These are phyloP conservation scores for Hamigera avellanea DNA, from an alignment of 495 filamentous ascomycete species.

Conservation along the genomic window DNA sequence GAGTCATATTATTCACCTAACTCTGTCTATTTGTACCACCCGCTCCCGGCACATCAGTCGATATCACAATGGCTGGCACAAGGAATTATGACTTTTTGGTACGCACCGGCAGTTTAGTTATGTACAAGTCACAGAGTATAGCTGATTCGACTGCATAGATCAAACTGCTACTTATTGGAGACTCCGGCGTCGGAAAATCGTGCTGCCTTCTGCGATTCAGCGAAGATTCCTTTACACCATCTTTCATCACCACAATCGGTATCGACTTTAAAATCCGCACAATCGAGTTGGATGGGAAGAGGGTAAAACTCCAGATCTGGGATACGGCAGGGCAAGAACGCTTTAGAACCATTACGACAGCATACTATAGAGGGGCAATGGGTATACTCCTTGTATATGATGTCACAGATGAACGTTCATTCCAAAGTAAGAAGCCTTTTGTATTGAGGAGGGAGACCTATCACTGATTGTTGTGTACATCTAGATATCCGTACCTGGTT, in stretches of 20 bases:
- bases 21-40: no score
- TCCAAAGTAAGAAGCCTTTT: constrained; percentile 67
- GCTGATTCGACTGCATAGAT: constrained; percentile 46
- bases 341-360: constrained; percentile 96
- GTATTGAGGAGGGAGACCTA: neutral
- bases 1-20: no score
- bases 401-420: constrained; percentile 93
- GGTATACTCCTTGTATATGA: constrained; percentile 97
- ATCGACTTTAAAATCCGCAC: constrained; percentile 99
- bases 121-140: neutral
- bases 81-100: constrained; percentile 98
- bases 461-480: constrained; percentile 5
- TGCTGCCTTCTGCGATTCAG: constrained; percentile 97
- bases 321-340: constrained; percentile 97
- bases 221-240: constrained; percentile 96
- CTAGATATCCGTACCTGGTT: constrained; percentile 98
- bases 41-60: no score
- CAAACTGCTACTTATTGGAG: constrained; percentile 95
- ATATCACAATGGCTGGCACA: constrained; percentile 69
- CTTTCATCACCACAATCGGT: constrained; percentile 98
- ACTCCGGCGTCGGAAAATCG: constrained; percentile 96
- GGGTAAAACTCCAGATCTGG: constrained; percentile 99
- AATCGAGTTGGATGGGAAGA: constrained; percentile 95
- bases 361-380: constrained; percentile 97
- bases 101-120: constrained; percentile 18